Evolutionary conservation across 257 asterid genomes (phyloP), one percentile per base, ranked within the genome.

Genomic region (Solanum ossicruentum): DNA sequence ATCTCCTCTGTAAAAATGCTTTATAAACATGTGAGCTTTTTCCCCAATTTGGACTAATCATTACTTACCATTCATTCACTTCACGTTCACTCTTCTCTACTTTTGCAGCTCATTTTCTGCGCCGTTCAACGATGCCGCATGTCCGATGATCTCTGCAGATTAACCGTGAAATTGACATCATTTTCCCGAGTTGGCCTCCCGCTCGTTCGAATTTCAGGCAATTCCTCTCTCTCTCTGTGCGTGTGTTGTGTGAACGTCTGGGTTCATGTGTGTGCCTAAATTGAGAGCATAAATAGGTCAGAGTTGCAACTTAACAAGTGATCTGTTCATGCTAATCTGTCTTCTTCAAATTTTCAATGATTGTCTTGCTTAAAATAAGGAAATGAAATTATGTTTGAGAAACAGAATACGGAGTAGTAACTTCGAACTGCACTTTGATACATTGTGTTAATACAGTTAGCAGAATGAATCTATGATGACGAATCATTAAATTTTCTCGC

Each of bases 71-170:
- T 47, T 81, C 85, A 6, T 51, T 41, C 7, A 77, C 45, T 16
- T 15, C 16, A 77, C 0, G 15, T 28, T 51, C 61, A 75, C 82
- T 49, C 45, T 75, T 47, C 39, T 72, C 83, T 15, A 41, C 66
- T 39, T 60, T 78, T 84, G 85, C 90, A 95, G 98, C 85, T 95
- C n/a, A 94, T 95, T 87, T 93, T 92, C 66, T 86, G 88, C 84
- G 96, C 97, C 15, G 88, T 92, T 85, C 97, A 86, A 87, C 88
- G 98, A 86, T 95, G 98, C 91, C 98, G 96, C 56, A 71, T 87
- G 89, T 84, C 89, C 17, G 96, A 91, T 80, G 93, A 91, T 56
- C 89, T 89, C 65, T 95, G 98, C 92, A 91, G 97, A 90, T 88
- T 95, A 89, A 91, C 98, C 6, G 87, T 94, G 73, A 87, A 87